Conservation (phyloP, 1,139 yeast species). For the Taphrina populina region DNA sequence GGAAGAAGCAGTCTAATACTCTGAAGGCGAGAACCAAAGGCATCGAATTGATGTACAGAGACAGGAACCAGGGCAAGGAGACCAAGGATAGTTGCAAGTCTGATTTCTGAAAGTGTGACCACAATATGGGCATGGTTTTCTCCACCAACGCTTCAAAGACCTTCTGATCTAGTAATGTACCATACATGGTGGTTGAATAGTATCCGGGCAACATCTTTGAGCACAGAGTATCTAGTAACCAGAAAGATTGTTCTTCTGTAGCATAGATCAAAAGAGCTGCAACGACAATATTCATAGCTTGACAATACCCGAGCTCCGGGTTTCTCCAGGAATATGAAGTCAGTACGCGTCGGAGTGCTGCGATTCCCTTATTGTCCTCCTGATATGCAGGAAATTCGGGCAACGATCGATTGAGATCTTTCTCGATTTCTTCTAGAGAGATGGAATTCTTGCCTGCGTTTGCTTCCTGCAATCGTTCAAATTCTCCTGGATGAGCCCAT, state of each 20-base stretch:
- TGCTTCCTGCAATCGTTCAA: slow-evolving; percentile 57
- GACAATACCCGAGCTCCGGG: slow-evolving; percentile 97
- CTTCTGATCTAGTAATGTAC: slow-evolving; percentile 87
- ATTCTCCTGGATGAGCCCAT: slow-evolving; percentile 61
- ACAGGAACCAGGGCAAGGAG: slow-evolving; percentile 93
- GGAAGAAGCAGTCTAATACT: slow-evolving; percentile 83
- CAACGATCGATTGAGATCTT: slow-evolving; percentile 86
- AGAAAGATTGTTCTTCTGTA: slow-evolving; percentile 97
- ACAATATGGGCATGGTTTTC: slow-evolving; percentile 81
- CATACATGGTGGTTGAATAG: slow-evolving; percentile 96
- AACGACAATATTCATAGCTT: slow-evolving; percentile 96
- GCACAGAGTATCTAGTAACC: slow-evolving; percentile 83
- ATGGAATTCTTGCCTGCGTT: slow-evolving; percentile 65
- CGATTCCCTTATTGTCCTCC: slow-evolving; percentile 70
- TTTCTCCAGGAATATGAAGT: slow-evolving; percentile 96
- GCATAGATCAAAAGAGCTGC: slow-evolving; percentile 84
- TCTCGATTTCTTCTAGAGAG: slow-evolving; percentile 95
- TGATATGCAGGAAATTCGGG: slow-evolving; percentile 98
- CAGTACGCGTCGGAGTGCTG: slow-evolving; percentile 76
- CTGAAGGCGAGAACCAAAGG: slow-evolving; percentile 91
- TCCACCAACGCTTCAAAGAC: slow-evolving; percentile 89
- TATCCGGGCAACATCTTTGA: slow-evolving; percentile 90
- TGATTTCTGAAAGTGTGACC: slow-evolving; percentile 72
- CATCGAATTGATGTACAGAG: slow-evolving; percentile 86
- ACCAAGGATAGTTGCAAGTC: slow-evolving; percentile 95